Evolutionary conservation across 176 grass and related monocot species (phyloP), one percentile per base, ranked within the genome.

Genomic region (Zoysia japonica): DNA sequence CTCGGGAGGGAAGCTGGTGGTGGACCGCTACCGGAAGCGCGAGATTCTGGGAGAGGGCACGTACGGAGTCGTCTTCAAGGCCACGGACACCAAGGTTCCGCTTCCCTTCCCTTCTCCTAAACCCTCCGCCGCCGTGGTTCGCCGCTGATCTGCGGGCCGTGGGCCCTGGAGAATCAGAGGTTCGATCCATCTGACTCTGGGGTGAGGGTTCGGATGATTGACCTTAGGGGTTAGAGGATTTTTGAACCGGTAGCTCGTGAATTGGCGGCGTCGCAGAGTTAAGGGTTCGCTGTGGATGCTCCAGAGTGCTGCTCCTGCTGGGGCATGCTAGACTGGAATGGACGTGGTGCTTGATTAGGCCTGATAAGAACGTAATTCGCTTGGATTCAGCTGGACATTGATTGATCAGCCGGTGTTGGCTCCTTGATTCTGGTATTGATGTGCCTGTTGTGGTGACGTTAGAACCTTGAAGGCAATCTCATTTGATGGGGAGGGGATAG

Each of bases 31-130:
- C 89, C 68, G 90, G 40, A 97, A 97, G 89, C 84, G 89, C 51
- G 91, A 92, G 75, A 64, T 88, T 42, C 89, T 97, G 39, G 94
- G 94, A 7, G 94, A 97, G 85, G 94, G 94, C 0, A 97, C 94
- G 56, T 97, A 97, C 68, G 94, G 94, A 7, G 49, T 97, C 64
- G 94, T 97, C 82, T 90, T 90, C 89, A 97, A 94, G 83, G 94
- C 94, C 76, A 90, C 86, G 69, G 94, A 97, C 72, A 97, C 91
- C 65, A 81, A 97, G 94, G 94, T 53, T 5, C 16, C 56, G 56
- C 57, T 41, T 15, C 8, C 5, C 28, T 11, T 70, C 12, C 47
- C 3, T 28, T 28, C 41, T 40, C 17, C 70, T 80, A 81, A 80
- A 60, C 82, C 28, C 59, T 71, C 60, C 65, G n/a, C 14, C 47